Base-by-base conservation (phyloP, 2,329 filamentous ascomycete species). In the Exophiala mesophila region DNA sequence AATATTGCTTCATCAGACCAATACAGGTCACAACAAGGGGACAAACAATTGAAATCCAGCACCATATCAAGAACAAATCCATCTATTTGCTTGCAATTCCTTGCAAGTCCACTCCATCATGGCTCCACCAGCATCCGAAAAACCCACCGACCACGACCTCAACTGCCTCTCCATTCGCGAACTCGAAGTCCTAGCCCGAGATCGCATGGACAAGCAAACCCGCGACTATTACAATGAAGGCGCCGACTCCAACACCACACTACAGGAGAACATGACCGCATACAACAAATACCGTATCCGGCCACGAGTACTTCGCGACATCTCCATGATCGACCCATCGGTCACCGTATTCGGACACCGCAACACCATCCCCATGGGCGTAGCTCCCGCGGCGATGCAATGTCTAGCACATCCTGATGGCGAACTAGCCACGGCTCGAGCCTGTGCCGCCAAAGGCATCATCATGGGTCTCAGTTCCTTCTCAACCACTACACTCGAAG, bases 211-310 rank as follows among this genome's bases (percentile, higher is more conserved):
- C 41, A 55, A 53, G 36, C 50, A 55, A 36, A 55, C 52, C 6
- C 44, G 50, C 6, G 72, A 74, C 44, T 76, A 74, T 58, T 76
- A 70, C 57, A 75, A 76, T 50, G 72, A 71, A 45, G 73, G 72
- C 9, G 71, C 71, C 10, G 60, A 28, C 57, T 73, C 26, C 53
- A 52, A 52, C 21, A 52, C 43, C 13, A 57, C 56, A 9, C 50
- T 52, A 3, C 26, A 39, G n/a, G 55, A 57, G 35, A 57, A 58
- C 46, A 45, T 39, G 32, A 46, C 41, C 3, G 52, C 52, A 18
- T 54, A 45, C 31, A 23, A n/a, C 16, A 52, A 50, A 53, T 67
- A 67, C 49, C 61, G 63, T 33, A 66, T 67, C 31, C 56, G 64
- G 3, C 62, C 64, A 9, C 57, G 65, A 6, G 62, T 67, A 2